Conservation (phyloP, 352 stramenopile species). For the Phytophthora uliginosa region DNA sequence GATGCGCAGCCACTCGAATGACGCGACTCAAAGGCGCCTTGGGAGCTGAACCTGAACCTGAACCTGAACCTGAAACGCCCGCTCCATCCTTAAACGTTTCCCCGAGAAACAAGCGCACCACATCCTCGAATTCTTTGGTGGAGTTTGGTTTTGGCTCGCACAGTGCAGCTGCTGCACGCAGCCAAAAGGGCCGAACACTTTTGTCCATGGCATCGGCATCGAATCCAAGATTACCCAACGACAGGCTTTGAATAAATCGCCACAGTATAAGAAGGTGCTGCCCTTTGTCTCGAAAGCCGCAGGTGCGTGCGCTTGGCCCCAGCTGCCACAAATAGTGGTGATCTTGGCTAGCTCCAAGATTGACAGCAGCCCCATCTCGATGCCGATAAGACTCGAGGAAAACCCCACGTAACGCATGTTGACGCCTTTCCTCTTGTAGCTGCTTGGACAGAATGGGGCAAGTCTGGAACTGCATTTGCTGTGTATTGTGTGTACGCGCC, state of each 20-base stretch:
- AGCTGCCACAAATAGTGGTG: conserved; percentile 7
- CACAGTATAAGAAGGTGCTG: conserved; percentile 32
- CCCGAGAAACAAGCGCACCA: background rate
- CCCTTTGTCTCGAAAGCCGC: conserved; percentile 15
- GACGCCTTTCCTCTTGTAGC: background rate
- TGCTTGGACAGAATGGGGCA: background rate
- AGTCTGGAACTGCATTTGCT: background rate
- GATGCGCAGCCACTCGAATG: conserved; percentile 3
- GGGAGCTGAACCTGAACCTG: background rate
- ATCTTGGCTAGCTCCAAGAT: background rate
- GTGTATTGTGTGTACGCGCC: background rate
- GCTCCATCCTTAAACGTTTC: background rate
- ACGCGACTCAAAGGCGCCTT: background rate
- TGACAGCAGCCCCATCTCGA: background rate
- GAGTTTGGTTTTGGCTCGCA: background rate
- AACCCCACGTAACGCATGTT: background rate
- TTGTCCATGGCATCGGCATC: background rate
- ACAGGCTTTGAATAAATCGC: conserved; percentile 17
- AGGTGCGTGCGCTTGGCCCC: background rate
- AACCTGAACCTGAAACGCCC: background rate
- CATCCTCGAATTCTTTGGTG: background rate
- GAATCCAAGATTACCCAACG: conserved; percentile 7
- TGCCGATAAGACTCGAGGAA: conserved; percentile 1
- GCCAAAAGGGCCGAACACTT: conserved; percentile 13
- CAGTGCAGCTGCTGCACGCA: conserved; percentile 6